Percentiles rank a stretch among this genome's conserved stretches.
Evolutionary conservation across 179 eudicot genomes (phyloP).

Genomic region (Monotropa hypopitys): DNA sequence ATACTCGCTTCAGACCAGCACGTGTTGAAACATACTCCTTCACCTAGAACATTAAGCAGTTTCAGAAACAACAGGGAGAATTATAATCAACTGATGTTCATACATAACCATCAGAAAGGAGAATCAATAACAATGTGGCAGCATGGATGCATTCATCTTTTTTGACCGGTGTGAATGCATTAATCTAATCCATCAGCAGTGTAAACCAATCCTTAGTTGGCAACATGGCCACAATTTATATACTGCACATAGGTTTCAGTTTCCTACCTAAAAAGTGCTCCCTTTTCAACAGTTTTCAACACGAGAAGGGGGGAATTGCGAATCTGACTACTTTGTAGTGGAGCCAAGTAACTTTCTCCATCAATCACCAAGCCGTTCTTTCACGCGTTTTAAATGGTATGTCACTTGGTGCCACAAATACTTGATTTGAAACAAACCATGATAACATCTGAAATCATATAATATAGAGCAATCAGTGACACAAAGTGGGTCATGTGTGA

Average conservation of each 20-base stretch:
- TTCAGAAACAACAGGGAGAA: background rate
- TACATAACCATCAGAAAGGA: background rate
- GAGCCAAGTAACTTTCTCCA: background rate
- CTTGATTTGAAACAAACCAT: background rate
- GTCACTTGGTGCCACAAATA: background rate
- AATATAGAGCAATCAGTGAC: background rate
- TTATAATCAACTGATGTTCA: background rate
- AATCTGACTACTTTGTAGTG: background rate
- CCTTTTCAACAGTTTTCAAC: background rate
- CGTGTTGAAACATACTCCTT: conserved; percentile 91
- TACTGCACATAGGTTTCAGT: background rate
- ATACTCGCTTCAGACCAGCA: conserved; percentile 64
- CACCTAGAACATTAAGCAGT: conserved; percentile 44
- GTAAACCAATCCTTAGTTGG: background rate
- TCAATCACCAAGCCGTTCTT: background rate
- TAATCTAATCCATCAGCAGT: background rate
- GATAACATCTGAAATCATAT: background rate
- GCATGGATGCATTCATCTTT: background rate
- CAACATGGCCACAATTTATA: background rate
- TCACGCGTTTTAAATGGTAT: background rate
- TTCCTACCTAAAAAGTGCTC: background rate
- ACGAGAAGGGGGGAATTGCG: background rate
- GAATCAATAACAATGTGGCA: background rate
- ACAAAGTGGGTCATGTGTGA: background rate
- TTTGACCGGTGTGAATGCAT: background rate